Percentiles rank a stretch among this genome's conserved stretches.
Evolutionary conservation across 495 filamentous ascomycete species (phyloP).

Genomic region (Daldinia bambusicola): DNA sequence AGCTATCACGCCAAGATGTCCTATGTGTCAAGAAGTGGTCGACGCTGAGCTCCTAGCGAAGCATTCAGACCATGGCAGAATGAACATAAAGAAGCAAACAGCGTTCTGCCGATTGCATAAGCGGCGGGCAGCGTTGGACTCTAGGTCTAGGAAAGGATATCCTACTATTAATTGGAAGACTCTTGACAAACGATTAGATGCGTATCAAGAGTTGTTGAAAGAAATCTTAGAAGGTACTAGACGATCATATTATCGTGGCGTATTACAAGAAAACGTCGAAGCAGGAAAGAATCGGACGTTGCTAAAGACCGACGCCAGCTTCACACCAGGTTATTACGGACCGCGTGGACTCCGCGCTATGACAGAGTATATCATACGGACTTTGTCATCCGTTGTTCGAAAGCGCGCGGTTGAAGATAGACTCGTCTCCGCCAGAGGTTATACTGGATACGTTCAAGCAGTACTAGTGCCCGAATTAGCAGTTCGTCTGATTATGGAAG

Average conservation of each 20-base stretch:
- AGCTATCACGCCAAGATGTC: constrained; percentile 58
- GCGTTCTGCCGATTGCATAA: constrained; percentile 81
- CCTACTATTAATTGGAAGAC: constrained; percentile 80
- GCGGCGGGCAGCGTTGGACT: constrained; percentile 62
- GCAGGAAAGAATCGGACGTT: constrained; percentile 70
- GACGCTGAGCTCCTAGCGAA: constrained; percentile 60
- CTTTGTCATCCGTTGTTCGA: constrained; percentile 70
- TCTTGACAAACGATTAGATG: constrained; percentile 70
- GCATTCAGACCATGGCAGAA: constrained; percentile 58
- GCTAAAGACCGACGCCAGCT: constrained; percentile 62
- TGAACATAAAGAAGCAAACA: constrained; percentile 69
- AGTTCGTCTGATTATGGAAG: constrained; percentile 80
- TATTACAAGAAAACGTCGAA: constrained; percentile 67
- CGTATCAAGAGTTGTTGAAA: constrained; percentile 65
- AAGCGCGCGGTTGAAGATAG: constrained; percentile 71
- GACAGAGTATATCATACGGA: constrained; percentile 70
- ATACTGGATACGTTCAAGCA: constrained; percentile 79
- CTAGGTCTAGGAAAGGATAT: constrained; percentile 74
- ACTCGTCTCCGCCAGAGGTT: constrained; percentile 74
- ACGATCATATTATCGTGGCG: constrained; percentile 69
- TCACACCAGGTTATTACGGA: constrained; percentile 85
- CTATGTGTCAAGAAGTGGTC: constrained; percentile 74
- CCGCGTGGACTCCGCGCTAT: constrained; percentile 74
- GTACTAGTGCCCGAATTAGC: constrained; percentile 90
- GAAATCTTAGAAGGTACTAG: constrained; percentile 66